Percentiles rank a stretch among this genome's conserved stretches.
Conservation (phyloP, 225 moss, liverwort and hornwort species). For the Physcomitrellopsis africana region DNA sequence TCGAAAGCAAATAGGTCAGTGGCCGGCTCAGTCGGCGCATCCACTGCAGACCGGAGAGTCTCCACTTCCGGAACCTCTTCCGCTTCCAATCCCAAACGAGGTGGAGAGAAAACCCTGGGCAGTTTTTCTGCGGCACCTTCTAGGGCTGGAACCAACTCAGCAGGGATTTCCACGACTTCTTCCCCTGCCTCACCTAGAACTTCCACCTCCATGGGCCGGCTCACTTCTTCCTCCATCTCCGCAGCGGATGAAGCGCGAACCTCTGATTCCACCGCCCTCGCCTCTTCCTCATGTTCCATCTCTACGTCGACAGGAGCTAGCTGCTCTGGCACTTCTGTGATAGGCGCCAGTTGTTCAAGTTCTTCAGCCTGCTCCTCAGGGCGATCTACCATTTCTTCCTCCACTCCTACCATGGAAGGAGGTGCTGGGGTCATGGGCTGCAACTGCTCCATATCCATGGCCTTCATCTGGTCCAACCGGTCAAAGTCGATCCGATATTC, state of each 20-base stretch:
- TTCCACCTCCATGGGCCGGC: constrained; percentile 14
- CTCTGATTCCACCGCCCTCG: constrained; percentile 9
- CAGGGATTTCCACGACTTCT: constrained; percentile 51
- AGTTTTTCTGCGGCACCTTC: constrained; percentile 55
- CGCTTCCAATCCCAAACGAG: constrained; percentile 12
- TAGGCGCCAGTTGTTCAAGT: constrained; percentile 61
- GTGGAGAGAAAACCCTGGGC: constrained; percentile 27
- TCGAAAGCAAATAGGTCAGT: constrained; percentile 68
- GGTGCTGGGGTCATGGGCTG: constrained; percentile 38
- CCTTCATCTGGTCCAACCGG: constrained; percentile 75
- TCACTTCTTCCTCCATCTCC: constrained; percentile 24
- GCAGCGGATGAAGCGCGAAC: neutral
- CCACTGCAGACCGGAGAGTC: constrained; percentile 68
- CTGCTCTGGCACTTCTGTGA: constrained; percentile 49
- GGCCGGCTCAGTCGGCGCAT: constrained; percentile 40
- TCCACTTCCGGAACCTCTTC: constrained; percentile 64
- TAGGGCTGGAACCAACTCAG: constrained; percentile 52
- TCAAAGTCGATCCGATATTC: constrained; percentile 61
- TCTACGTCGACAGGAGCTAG: constrained; percentile 44
- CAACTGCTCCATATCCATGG: constrained; percentile 64
- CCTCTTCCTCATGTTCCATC: constrained; percentile 23
- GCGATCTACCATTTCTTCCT: constrained; percentile 36
- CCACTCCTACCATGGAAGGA: constrained; percentile 37
- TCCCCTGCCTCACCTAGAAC: constrained; percentile 34
- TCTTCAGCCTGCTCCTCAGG: constrained; percentile 46